Base-by-base conservation (phyloP, 768 basidiomycete species). In the Macrolepiota albuminosa region DNA sequence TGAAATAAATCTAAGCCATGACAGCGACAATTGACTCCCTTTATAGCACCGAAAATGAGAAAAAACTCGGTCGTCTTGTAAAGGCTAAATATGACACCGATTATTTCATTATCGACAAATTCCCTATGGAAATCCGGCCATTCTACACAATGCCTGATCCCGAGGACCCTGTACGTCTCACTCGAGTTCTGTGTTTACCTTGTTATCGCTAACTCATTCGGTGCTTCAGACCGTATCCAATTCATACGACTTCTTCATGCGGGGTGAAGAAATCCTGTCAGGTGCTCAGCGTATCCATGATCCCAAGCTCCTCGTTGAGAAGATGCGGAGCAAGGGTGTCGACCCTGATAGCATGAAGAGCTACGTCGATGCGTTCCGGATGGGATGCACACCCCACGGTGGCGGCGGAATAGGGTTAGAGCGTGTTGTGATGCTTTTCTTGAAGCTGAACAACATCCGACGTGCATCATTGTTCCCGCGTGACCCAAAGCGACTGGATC, bases 101-200 rank as follows among this genome's bases (percentile, higher is more conserved):
- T 75, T 99, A 98, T 78, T 99, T 91, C 78, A 98, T 98, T 73
- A 88, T 99, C 66, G 97, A 99, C 82, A 99, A 98, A 75, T 99
- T 98, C 84, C 97, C 97, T 5, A 81, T 95, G 73, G 89, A 83
- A 40, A 85, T 98, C 60, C 90, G 97, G 57, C 97, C 97, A 3
- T 99, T 99, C 78, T 99, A 99, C 76, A 99, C 97, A 57, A 98
- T 99, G 97, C 92, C 95, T 58, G 97, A 99, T 77, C 85, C 96
- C 13, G 80, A 84, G 63, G 89, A 98, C 74, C 87, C 91, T 7
- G 93, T 94, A 66, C 66, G 87, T 75, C 33, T 56, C 52, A 61
- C 33, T 11, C 18, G 53, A 49, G 49, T 40, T 39, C 26, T 33
- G n/a, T 43, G 54, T 18, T 50, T 40, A 21, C 36, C 40, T 61